Evolutionary conservation across 2,329 filamentous ascomycete genomes (phyloP), one percentile per base, ranked within the genome.

Genomic region (Arachnopeziza araneosa): DNA sequence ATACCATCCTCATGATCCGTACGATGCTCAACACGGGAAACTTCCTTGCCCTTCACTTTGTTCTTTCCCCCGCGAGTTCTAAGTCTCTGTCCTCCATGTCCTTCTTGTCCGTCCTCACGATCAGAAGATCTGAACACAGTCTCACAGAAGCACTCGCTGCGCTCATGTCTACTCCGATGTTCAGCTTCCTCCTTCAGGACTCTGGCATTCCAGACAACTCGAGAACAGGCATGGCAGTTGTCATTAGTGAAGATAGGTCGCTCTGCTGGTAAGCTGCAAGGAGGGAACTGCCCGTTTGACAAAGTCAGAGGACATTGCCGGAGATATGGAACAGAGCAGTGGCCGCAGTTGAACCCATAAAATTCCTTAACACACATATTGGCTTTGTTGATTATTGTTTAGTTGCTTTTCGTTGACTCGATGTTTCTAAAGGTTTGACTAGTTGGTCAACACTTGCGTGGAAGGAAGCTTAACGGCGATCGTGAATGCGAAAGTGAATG

Each of bases 361-460:
- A 73, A 79, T 65, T 80, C 77, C 32, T 72, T 70, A 67, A 79
- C 74, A 64, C 79, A 81, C 79, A 81, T 82, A 10, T 52, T 60
- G 58, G 36, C 36, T 44, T 8, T 19, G 2, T 14, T 3, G 17
- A 17, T 3, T 44, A 2, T 44, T 44, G 4, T 44, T 19, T 14
- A 19, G 12, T 30, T 30, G 26, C 12, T 44, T 19, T 44, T 17
- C 4, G 36, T 44, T 44, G 12, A 14, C 17, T 44, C 36, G 36
- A 44, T 44, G 36, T 19, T 12, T 44, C 6, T 30, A 30, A 30
- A 12, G 10, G 10, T 19, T 44, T 44, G 36, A 14, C 17, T 44
- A 17, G 36, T 44, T 44, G 36, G 10, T 14, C 36, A 44, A 14
- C 6, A 8, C 36, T 44, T 44, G 4, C 9, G 5, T 30, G 26